phyloP scores from a whole-genome alignment of 2,329 filamentous ascomycete genomes.

The Aspergillus sp. region DNA sequence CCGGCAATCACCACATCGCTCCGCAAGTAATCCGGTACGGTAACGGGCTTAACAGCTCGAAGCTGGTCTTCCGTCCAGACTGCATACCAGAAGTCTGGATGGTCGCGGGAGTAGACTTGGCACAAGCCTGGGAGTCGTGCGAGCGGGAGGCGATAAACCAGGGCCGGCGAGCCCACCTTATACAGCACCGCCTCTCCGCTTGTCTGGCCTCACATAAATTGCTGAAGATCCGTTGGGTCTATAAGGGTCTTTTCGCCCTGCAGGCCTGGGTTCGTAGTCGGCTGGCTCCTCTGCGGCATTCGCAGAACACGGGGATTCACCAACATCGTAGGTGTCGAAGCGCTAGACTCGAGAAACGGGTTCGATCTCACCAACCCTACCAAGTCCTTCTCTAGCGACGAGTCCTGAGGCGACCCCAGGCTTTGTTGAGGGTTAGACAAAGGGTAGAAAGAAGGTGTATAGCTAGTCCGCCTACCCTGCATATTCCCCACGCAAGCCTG shows the following conservation, averaged over 20 bases:
- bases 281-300: neutral
- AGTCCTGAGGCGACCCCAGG: neutral
- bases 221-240: neutral
- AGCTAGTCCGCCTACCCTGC: neutral
- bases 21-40: neutral
- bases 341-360: neutral
- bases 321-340: neutral
- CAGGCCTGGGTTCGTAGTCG: neutral
- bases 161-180: neutral
- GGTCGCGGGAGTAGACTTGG: neutral
- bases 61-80: neutral
- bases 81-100: neutral
- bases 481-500: no score
- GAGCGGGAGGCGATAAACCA: neutral
- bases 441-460: neutral
- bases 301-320: neutral
- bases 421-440: neutral
- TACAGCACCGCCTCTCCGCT: neutral
- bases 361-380: neutral
- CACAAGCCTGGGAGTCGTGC: neutral
- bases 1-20: neutral
- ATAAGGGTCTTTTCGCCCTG: neutral
- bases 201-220: neutral
- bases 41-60: neutral
- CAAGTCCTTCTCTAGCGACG: neutral